Evolutionary conservation across 2,329 filamentous ascomycete genomes (phyloP).

Genomic region (Stagonosporopsis chrysanthemi): DNA sequence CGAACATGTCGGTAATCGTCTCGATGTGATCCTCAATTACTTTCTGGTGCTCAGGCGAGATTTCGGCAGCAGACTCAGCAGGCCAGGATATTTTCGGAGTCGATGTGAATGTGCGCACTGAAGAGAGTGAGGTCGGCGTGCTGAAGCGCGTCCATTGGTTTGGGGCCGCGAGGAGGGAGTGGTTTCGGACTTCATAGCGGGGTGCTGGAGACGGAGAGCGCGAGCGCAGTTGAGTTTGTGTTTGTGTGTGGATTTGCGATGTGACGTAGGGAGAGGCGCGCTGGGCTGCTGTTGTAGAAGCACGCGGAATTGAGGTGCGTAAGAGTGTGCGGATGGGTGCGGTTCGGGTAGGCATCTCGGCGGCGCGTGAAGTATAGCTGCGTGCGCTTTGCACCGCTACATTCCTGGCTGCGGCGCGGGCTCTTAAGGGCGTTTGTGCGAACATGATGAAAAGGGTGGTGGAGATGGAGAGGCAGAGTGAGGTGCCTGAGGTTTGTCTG

Average conservation of each 20-base stretch:
- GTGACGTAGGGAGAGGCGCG: conserved; percentile 30
- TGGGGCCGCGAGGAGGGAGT: conserved; percentile 33
- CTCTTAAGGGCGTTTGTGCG: conserved; percentile 11
- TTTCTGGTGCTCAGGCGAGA: conserved; percentile 32
- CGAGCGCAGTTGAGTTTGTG: conserved; percentile 24
- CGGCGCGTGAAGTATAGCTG: conserved; percentile 25
- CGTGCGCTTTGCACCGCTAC: conserved; percentile 16
- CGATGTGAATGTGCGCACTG: conserved; percentile 42
- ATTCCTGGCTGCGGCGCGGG: conserved; percentile 6
- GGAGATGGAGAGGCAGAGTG: conserved; percentile 4
- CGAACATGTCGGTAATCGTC: conserved; percentile 48
- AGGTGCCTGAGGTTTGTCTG: conserved; percentile 18
- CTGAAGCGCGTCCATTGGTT: conserved; percentile 46
- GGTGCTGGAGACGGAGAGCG: conserved; percentile 36
- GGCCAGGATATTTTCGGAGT: conserved; percentile 17
- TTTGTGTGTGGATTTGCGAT: conserved; percentile 27
- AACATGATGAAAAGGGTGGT: conserved; percentile 9
- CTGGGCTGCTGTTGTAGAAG: conserved; percentile 33
- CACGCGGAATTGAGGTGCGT: conserved; percentile 38
- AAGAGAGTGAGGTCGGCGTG: conserved; percentile 39
- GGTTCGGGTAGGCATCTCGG: conserved; percentile 36
- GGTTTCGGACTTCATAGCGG: conserved; percentile 36
- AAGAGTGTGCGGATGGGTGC: conserved; percentile 40
- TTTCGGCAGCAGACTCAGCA: conserved; percentile 10
- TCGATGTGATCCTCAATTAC: conserved; percentile 44